phyloP scores from a whole-genome alignment of 805 yeast species.

The Candida maesae region DNA sequence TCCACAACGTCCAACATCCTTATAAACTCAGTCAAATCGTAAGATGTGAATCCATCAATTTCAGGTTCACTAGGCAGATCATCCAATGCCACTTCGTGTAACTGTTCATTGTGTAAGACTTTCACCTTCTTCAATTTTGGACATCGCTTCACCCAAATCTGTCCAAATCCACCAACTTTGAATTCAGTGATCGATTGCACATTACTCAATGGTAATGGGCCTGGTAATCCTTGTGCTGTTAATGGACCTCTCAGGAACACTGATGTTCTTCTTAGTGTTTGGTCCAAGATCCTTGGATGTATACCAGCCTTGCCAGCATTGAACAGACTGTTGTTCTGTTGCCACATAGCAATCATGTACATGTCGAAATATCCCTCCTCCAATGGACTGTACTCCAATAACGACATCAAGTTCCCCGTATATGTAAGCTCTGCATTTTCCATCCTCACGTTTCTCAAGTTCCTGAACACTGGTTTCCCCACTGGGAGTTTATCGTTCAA shows the following conservation, averaged over 20 bases:
- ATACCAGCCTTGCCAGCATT: neutral
- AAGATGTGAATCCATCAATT: neutral
- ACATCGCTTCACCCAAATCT: conserved; percentile 1
- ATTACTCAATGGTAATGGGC: too few relatives aligned
- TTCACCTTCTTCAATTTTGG: conserved; percentile 1
- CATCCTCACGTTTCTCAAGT: neutral
- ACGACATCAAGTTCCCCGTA: neutral
- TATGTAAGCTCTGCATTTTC: neutral
- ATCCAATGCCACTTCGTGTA: neutral
- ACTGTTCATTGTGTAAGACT: neutral
- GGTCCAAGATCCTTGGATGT: neutral
- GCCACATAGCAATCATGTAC: neutral
- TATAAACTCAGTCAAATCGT: neutral
- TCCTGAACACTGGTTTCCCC: neutral
- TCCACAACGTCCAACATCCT: neutral
- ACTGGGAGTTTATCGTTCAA: conserved; percentile 1
- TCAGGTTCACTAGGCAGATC: neutral
- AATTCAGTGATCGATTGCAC: neutral
- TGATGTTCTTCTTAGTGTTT: neutral
- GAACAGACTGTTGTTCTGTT: neutral
- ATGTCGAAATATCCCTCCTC: neutral
- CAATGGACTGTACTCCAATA: neutral
- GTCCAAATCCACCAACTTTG: conserved; percentile 7
- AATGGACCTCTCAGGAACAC: neutral
- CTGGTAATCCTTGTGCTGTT: neutral